Percentiles rank a stretch among this genome's conserved stretches.
These are phyloP conservation scores for Leptographium procerum DNA, from an alignment of 2,329 filamentous ascomycete species.

Conservation along the genomic window DNA sequence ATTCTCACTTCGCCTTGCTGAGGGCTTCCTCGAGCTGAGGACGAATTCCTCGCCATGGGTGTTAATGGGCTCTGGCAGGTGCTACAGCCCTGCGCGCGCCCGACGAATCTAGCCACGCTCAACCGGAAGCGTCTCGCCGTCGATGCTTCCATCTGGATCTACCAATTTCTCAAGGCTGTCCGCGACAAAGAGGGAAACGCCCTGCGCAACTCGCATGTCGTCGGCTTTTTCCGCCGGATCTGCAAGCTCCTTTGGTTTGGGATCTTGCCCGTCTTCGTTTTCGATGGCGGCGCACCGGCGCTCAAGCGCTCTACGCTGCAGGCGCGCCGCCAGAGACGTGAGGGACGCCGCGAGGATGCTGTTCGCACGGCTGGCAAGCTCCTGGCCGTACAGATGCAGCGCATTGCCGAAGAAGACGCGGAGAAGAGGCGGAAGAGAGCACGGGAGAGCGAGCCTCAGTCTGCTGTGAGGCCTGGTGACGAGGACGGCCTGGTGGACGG, in stretches of 20 bases:
- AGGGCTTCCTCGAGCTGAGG: not conserved
- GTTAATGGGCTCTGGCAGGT: constrained; percentile 97
- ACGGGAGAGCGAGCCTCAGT: constrained; percentile 26
- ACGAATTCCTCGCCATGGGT: constrained; percentile 53
- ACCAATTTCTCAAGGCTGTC: constrained; percentile 97
- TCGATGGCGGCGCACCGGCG: constrained; percentile 85
- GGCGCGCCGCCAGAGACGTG: constrained; percentile 63
- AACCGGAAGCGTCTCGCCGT: constrained; percentile 94
- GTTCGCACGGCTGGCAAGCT: constrained; percentile 82
- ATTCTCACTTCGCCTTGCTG: not conserved
- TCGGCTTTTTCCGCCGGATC: constrained; percentile 96
- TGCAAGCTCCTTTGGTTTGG: constrained; percentile 97
- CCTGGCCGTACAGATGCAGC: constrained; percentile 87
- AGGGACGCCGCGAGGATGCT: constrained; percentile 88
- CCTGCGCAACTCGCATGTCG: constrained; percentile 86
- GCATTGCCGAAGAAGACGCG: constrained; percentile 75
- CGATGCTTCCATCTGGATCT: constrained; percentile 99
- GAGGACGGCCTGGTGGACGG: constrained; percentile 43
- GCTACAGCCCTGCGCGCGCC: constrained; percentile 85
- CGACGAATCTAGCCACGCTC: constrained; percentile 90
- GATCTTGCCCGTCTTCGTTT: constrained; percentile 93
- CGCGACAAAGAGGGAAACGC: constrained; percentile 98
- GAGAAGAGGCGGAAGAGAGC: constrained; percentile 45
- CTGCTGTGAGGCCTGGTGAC: constrained; percentile 22
- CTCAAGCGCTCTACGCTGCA: constrained; percentile 88